A percentile compares a stretch with the other conserved stretches of the same genome.
Conservation (phyloP, 257 asterid genomes). For the Solanum rostratum region DNA sequence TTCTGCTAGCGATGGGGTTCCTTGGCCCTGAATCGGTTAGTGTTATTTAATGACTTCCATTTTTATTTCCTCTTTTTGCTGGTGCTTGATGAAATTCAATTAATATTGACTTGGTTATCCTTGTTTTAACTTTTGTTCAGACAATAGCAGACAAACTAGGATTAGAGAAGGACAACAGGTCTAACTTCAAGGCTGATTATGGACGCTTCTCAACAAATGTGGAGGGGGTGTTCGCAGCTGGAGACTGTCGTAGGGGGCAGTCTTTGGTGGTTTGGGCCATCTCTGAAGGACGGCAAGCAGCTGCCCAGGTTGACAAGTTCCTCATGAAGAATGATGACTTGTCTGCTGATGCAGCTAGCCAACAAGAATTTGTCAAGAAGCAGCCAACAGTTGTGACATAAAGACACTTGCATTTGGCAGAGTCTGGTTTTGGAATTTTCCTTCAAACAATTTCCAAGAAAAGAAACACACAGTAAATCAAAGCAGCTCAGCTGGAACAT, state of each 20-base stretch:
- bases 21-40: conserved; percentile 98
- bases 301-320: conserved; percentile 77
- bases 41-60: conserved; percentile 10
- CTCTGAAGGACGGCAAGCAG: conserved; percentile 89
- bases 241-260: conserved; percentile 97
- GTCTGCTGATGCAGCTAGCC: not conserved
- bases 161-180: conserved; percentile 64
- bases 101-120: not conserved
- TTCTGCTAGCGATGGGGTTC: conserved; percentile 95
- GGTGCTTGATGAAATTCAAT: not conserved
- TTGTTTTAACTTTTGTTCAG: conserved; percentile 18
- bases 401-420: not conserved
- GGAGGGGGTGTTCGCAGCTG: conserved; percentile 92
- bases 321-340: conserved; percentile 38
- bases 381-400: conserved; percentile 53
- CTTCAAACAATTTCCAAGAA: not conserved
- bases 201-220: conserved; percentile 75
- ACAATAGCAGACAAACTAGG: conserved; percentile 74
- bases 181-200: conserved; percentile 88
- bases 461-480: not conserved
- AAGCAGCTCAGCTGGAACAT: not conserved
- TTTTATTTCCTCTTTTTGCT: not conserved
- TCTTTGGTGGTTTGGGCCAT: conserved; percentile 99
- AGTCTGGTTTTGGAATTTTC: not conserved
- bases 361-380: conserved; percentile 18